Percentiles rank a stretch among this genome's conserved stretches.
Conservation (phyloP, 306 rosid genomes). For the Myrica gale region DNA sequence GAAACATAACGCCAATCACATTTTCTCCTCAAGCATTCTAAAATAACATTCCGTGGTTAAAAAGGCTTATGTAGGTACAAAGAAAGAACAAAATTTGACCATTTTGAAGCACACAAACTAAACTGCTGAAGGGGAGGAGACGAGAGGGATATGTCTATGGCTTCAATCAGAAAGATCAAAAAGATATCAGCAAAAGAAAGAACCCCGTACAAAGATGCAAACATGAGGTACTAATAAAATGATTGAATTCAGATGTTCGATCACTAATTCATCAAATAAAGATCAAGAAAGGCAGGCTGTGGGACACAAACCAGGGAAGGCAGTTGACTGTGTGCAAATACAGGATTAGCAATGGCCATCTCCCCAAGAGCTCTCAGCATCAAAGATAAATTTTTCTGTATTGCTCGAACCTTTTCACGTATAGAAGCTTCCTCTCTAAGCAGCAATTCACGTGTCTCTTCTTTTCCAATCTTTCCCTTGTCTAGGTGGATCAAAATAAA, state of each 20-base stretch:
- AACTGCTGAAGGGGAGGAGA: no score
- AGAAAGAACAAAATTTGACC: no score
- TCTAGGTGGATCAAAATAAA: slow-evolving; percentile 42
- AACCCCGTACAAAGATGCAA: no score
- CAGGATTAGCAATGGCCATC: slow-evolving; percentile 80
- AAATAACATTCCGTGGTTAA: not conserved
- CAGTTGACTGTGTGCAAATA: slow-evolving; percentile 85
- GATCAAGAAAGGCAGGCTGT: not conserved
- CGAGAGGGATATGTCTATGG: not conserved
- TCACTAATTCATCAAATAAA: not conserved
- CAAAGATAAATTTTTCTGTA: slow-evolving; percentile 60
- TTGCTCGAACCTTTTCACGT: slow-evolving; percentile 65
- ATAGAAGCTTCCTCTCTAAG: slow-evolving; percentile 81
- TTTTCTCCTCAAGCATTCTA: not conserved
- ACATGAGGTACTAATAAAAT: not conserved
- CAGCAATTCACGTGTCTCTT: slow-evolving; percentile 83
- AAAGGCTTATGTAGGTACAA: not conserved
- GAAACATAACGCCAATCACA: not conserved
- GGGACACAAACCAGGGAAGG: slow-evolving; percentile 74
- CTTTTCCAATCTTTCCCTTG: slow-evolving; percentile 86
- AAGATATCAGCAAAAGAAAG: no score
- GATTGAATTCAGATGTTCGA: not conserved
- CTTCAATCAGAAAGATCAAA: not conserved
- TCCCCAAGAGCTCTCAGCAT: slow-evolving; percentile 87
- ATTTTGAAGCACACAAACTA: no score